phyloP scores from a whole-genome alignment of 108 stramenopile genomes.

The Mediolabrus comicus region DNA sequence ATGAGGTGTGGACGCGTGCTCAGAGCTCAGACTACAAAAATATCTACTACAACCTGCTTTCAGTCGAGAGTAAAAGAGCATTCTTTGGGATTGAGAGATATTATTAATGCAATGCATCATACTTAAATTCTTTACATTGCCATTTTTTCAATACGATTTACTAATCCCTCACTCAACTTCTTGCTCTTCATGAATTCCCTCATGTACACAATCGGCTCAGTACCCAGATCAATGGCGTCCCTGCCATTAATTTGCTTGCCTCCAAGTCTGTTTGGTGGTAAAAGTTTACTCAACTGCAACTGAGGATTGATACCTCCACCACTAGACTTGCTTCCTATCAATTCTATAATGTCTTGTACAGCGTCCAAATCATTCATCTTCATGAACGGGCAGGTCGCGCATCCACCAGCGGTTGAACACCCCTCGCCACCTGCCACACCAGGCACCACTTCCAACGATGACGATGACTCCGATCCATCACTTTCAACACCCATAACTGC shows the following conservation, averaged over 20 bases:
- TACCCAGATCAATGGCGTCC: slow-evolving; percentile 80
- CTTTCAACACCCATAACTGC: slow-evolving; percentile 77
- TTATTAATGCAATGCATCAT: too few species aligned
- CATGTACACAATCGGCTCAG: slow-evolving; percentile 91
- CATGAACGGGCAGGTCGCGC: slow-evolving; percentile 97
- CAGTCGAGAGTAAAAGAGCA: too few species aligned
- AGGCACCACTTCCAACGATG: slow-evolving; percentile 71
- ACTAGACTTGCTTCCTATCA: slow-evolving; percentile 38
- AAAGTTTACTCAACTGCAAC: slow-evolving; percentile 28
- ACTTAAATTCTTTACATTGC: too few species aligned
- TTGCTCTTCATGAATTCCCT: slow-evolving; percentile 81
- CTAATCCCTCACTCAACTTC: slow-evolving; percentile 59
- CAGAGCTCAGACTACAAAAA: too few species aligned
- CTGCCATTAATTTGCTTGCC: slow-evolving; percentile 76
- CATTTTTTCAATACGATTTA: slow-evolving; percentile 16
- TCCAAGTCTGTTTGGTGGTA: slow-evolving; percentile 72
- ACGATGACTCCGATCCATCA: slow-evolving; percentile 12
- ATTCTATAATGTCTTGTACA: slow-evolving; percentile 73
- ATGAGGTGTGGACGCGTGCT: too few species aligned
- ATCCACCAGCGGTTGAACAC: slow-evolving; percentile 94
- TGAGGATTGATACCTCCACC: slow-evolving; percentile 1
- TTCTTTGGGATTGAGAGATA: too few species aligned
- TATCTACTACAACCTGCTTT: too few species aligned
- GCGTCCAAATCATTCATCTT: slow-evolving; percentile 97
- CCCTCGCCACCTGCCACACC: slow-evolving; percentile 93